A percentile compares a stretch with the other conserved stretches of the same genome.
phyloP scores from a whole-genome alignment of 1,284 basidiomycete species.

The Pyrrhoderma noxium region DNA sequence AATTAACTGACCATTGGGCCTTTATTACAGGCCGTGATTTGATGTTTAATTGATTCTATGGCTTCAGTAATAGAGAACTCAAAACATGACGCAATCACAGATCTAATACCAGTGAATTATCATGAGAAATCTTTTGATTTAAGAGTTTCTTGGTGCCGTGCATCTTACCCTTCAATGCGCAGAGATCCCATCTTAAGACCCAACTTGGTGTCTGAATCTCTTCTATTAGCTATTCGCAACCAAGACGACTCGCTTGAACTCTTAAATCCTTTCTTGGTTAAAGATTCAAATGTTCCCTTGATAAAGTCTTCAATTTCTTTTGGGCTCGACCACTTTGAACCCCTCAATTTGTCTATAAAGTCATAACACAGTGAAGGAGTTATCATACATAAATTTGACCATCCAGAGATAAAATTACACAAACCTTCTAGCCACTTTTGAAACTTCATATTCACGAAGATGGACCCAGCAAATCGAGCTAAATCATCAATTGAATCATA shows the following conservation, averaged over 20 bases:
- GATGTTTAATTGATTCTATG: conserved; percentile 49
- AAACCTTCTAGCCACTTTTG: conserved; percentile 57
- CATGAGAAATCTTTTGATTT: conserved; percentile 46
- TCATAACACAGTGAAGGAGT: too few species aligned
- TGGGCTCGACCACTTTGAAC: conserved; percentile 7
- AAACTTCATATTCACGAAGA: conserved; percentile 72
- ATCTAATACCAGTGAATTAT: conserved; percentile 52
- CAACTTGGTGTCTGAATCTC: background rate
- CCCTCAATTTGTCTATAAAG: background rate
- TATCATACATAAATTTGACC: too few species aligned
- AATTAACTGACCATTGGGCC: conserved; percentile 27
- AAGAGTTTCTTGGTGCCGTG: background rate
- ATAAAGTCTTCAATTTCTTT: conserved; percentile 57
- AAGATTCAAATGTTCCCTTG: background rate
- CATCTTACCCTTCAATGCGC: background rate
- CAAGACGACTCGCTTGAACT: background rate
- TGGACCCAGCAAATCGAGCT: conserved; percentile 75
- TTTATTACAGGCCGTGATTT: conserved; percentile 56
- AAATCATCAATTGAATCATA: too few species aligned
- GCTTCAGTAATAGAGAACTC: conserved; percentile 55
- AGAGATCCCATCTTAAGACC: conserved; percentile 3
- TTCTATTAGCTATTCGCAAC: conserved; percentile 3
- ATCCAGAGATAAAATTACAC: conserved; percentile 8
- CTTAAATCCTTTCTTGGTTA: conserved; percentile 8
- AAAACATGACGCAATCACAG: too few species aligned